These are phyloP conservation scores for Penicillium bovifimosum DNA, from an alignment of 495 filamentous ascomycete genomes.

Conservation along the genomic window DNA sequence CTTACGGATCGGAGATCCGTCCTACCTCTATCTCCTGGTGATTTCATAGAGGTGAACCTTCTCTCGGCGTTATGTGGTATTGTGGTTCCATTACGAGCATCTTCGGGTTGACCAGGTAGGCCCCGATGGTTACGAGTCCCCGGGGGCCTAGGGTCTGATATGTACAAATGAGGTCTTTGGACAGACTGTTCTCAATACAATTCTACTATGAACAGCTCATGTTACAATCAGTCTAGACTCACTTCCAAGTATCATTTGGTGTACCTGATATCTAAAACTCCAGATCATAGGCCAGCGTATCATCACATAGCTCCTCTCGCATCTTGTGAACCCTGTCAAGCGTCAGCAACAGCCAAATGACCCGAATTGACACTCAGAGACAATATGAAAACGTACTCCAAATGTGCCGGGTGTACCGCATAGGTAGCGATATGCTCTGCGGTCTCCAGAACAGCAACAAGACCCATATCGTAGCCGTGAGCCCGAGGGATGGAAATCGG, in stretches of 20 bases:
- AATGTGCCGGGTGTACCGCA: conserved; percentile 36
- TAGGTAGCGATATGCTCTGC: conserved; percentile 33
- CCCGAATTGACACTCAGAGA: background rate
- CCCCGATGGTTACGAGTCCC: background rate
- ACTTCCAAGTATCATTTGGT: background rate
- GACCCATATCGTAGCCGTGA: conserved; percentile 39
- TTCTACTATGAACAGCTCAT: background rate
- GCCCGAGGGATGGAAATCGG: conserved; percentile 37
- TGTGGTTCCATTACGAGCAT: conserved; percentile 17
- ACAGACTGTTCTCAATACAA: background rate
- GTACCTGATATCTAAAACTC: conserved; percentile 24
- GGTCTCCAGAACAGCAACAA: conserved; percentile 39
- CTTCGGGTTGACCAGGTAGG: conserved; percentile 1
- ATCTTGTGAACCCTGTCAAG: conserved; percentile 32
- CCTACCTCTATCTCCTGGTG: conserved; percentile 4
- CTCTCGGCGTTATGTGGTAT: conserved; percentile 21
- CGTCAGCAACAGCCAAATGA: background rate
- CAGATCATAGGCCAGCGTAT: conserved; percentile 43
- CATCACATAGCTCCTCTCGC: conserved; percentile 41
- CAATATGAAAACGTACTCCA: conserved; percentile 27
- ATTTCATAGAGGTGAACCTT: conserved; percentile 16
- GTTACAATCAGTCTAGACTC: background rate
- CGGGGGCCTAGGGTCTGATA: background rate
- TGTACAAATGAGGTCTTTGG: conserved; percentile 8
- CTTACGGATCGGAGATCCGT: conserved; percentile 19